Base-by-base conservation (phyloP, 495 filamentous ascomycete genomes). In the Trichoderma virens region DNA sequence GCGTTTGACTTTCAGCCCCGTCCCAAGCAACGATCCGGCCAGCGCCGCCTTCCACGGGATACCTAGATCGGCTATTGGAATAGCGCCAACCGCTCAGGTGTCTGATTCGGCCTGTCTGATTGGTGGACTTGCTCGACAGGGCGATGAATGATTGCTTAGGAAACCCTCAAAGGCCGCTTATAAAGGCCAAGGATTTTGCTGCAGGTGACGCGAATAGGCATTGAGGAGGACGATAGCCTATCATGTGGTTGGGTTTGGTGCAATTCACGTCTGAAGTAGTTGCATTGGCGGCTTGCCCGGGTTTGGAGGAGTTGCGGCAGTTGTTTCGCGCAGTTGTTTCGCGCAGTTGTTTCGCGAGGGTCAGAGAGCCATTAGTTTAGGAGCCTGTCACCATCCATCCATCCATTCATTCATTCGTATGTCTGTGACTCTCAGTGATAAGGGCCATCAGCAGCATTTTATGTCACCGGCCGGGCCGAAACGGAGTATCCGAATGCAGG, bases 261-360 rank as follows among this genome's bases (percentile, higher is more conserved):
- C n/a, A 59, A n/a, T 45, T 39, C 45, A 59, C 1, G 41, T 13
- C n/a, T 45, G 41, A 13, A 20, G 9, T 18, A 14, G 11, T 5
- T 45, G 41, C 70, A 47, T 31, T 35, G 47, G 67, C 32, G 69
- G 41, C 11, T 45, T 45, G 41, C 41, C n/a, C 41, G 41, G 41
- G 34, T 45, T 45, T 45, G 41, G 41, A 45, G n/a, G n/a, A n/a
- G n/a, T n/a, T n/a, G n/a, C n/a, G n/a, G n/a, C n/a, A n/a, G n/a
- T n/a, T n/a, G n/a, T n/a, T n/a, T n/a, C n/a, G n/a, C n/a, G n/a
- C n/a, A n/a, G n/a, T n/a, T n/a, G n/a, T n/a, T n/a, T n/a, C n/a
- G n/a, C n/a, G n/a, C n/a, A n/a, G n/a, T n/a, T n/a, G n/a, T n/a
- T n/a, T n/a, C n/a, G n/a, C n/a, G n/a, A n/a, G n/a, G n/a, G n/a